Evolutionary conservation across 2,329 filamentous ascomycete species (phyloP).

Genomic region (Scedosporium minutisporum): DNA sequence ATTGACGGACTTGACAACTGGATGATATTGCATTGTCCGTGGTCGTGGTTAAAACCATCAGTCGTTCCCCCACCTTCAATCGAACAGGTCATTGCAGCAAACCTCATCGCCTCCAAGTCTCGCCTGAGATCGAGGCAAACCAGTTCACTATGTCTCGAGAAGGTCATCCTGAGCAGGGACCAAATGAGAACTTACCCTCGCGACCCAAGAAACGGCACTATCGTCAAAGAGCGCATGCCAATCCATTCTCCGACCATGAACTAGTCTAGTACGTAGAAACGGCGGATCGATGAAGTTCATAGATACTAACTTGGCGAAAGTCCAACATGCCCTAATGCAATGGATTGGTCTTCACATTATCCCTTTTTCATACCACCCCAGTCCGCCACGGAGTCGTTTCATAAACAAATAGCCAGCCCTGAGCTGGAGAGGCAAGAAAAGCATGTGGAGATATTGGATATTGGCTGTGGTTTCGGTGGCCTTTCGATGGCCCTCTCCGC

Average conservation of each 20-base stretch:
- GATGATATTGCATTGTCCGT: no score
- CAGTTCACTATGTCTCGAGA: not conserved
- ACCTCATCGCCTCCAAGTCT: not conserved
- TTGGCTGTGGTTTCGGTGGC: constrained; percentile 93
- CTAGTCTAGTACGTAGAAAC: constrained; percentile 64
- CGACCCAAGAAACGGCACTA: constrained; percentile 71
- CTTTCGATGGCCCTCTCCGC: constrained; percentile 79
- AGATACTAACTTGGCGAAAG: constrained; percentile 33
- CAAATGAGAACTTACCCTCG: not conserved
- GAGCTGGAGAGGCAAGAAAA: constrained; percentile 27
- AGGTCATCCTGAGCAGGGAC: not conserved
- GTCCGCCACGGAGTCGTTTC: not conserved
- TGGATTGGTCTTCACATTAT: constrained; percentile 87
- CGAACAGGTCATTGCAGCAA: not conserved
- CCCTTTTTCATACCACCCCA: constrained; percentile 54
- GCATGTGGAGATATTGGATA: constrained; percentile 85
- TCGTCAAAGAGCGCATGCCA: constrained; percentile 90
- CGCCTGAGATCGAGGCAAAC: not conserved
- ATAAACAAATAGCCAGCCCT: not conserved
- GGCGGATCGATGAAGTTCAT: not conserved
- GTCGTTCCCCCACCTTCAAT: not conserved
- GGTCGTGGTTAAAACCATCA: no score
- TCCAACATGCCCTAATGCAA: constrained; percentile 65
- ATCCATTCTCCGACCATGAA: constrained; percentile 92
- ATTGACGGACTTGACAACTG: no score